Base-by-base conservation (phyloP, 345 rosid genomes). In the Eucalyptus sp. region DNA sequence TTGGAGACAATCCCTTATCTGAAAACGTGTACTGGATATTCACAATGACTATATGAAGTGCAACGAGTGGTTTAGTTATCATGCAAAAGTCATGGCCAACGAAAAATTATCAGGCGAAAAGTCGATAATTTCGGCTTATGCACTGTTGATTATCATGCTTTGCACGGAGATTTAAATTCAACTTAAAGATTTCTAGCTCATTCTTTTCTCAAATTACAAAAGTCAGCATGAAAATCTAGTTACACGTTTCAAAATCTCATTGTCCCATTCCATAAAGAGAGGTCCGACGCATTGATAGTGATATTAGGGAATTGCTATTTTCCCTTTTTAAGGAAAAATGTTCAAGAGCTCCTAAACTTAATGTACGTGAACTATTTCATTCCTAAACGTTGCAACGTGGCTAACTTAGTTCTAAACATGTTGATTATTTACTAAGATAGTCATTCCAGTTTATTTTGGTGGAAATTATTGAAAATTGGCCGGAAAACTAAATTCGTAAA, bases 341-440 rank as follows among this genome's bases (percentile, higher is more conserved):
- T 31, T 31, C 10, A 15, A 66, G 31, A 7, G 5, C 4, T 66
- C 20, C 20, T 66, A 66, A 60, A 71, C 14, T 4, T 13, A 62
- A 12, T 7, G 8, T 29, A 29, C 5, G 11, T 4, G 1, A 66
- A 16, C 2, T 31, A 3, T 16, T 0, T 31, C 43, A 8, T 1
- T 68, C 18, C 22, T 68, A 68, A 68, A 31, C 12, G 16, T 68
- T 68, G 3, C 11, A 66, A n/a, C 4, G 9, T 66, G 41, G 5
- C 3, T 15, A 16, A 16, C 37, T 17, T 5, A 16, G 43, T 33
- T 17, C 1, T 68, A 68, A 68, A 33, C 7, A 17, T 33, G 10
- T 33, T 17, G 24, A 33, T 33, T 33, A 68, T 33, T 68, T 68
- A 11, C 6, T 18, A 9, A 33, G 20, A 16, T 5, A 9, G 25